Evolutionary conservation across 2,329 filamentous ascomycete species (phyloP).

Genomic region (Aspergillus spinulosporus): DNA sequence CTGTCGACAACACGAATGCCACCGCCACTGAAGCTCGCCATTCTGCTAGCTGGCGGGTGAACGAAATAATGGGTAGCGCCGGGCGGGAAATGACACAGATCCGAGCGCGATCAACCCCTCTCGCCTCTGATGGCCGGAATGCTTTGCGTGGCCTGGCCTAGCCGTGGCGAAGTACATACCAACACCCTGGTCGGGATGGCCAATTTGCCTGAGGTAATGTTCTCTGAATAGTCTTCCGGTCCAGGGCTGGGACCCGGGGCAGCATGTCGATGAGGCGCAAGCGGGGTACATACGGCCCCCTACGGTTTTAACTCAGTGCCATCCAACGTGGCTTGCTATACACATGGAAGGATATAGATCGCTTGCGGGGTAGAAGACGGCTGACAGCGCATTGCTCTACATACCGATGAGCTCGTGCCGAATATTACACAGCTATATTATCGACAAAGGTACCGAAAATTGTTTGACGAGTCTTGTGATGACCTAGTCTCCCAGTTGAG

Average conservation of each 20-base stretch:
- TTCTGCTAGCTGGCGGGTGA: not conserved
- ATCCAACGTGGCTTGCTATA: not conserved
- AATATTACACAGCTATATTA: not conserved
- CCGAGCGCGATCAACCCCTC: constrained; percentile 16
- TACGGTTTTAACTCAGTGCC: constrained; percentile 1
- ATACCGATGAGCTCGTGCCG: not conserved
- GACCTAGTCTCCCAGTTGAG: not conserved
- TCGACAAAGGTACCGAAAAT: not conserved
- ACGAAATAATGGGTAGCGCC: constrained; percentile 1
- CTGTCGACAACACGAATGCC: constrained; percentile 6
- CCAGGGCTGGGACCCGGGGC: not conserved
- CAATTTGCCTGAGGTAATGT: not conserved
- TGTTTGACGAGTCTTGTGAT: not conserved
- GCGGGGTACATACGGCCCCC: constrained; percentile 11
- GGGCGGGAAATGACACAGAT: constrained; percentile 9
- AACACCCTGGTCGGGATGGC: not conserved
- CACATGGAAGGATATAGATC: constrained; percentile 4
- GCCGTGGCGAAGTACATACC: constrained; percentile 8
- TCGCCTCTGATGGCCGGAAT: not conserved
- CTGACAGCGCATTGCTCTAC: constrained; percentile 1
- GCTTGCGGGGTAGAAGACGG: constrained; percentile 12
- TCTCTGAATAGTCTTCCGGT: constrained; percentile 3
- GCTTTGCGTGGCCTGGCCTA: not conserved
- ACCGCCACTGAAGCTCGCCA: not conserved
- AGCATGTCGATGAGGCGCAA: not conserved